Percentiles rank a stretch among this genome's conserved stretches.
These are phyloP conservation scores for Tetradesmus obliquus DNA, from an alignment of 139 green algal species.

Conservation along the genomic window DNA sequence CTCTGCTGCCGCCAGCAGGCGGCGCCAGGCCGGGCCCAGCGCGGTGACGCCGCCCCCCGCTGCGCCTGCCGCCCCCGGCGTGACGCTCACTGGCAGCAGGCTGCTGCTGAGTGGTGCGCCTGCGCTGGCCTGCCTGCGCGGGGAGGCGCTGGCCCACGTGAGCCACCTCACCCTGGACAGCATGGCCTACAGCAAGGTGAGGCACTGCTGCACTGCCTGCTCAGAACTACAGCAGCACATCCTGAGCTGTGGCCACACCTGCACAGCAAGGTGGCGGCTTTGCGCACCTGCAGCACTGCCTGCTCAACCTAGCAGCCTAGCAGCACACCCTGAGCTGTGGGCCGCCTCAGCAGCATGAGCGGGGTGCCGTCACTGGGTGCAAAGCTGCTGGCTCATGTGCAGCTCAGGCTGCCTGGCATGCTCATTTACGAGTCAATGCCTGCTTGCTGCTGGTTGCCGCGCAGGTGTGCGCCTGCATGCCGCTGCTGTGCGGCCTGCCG, in stretches of 20 bases:
- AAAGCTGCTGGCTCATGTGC: too few relatives aligned
- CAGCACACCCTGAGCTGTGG: too few relatives aligned
- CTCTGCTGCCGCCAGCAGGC: background rate
- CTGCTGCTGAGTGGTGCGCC: background rate
- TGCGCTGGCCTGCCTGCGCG: background rate
- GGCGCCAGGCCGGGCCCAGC: background rate
- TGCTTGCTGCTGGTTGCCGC: background rate
- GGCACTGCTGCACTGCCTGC: background rate
- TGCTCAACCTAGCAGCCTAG: too few relatives aligned
- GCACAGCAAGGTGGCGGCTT: background rate
- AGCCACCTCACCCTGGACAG: background rate
- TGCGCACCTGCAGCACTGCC: background rate
- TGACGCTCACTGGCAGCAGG: background rate
- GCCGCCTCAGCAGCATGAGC: too few relatives aligned
- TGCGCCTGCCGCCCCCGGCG: background rate
- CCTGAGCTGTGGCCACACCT: background rate
- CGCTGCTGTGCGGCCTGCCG: background rate
- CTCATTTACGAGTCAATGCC: too few relatives aligned
- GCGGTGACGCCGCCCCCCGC: background rate
- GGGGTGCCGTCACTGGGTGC: too few relatives aligned
- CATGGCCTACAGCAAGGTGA: conserved; percentile 7
- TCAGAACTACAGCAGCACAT: too few relatives aligned
- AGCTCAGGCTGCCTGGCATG: too few relatives aligned
- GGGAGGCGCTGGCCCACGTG: background rate
- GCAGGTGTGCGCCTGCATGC: background rate